phyloP scores from a whole-genome alignment of 345 rosid species.

The Linum tenue region DNA sequence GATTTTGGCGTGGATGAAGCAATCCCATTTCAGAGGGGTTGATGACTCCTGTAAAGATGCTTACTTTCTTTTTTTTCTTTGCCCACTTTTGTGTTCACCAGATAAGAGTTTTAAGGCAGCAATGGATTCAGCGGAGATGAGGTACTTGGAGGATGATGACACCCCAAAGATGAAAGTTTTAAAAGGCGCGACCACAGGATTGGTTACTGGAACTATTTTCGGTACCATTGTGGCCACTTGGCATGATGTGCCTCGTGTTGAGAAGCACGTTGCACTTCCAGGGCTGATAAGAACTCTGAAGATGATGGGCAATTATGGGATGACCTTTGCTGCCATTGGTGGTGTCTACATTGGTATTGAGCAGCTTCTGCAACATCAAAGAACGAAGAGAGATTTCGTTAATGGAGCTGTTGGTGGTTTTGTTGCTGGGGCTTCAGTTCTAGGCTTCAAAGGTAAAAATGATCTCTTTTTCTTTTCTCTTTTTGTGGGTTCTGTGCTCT shows the following conservation, averaged over 20 bases:
- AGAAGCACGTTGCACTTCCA: conserved; percentile 88
- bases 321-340: conserved; percentile 92
- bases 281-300: conserved; percentile 75
- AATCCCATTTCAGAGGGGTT: not conserved
- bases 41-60: not conserved
- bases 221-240: conserved; percentile 86
- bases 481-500: not conserved
- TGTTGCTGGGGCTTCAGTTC: conserved; percentile 80
- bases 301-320: conserved; percentile 90
- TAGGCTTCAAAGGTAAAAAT: conserved; percentile 70
- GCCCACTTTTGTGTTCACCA: conserved; percentile 5
- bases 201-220: conserved; percentile 73
- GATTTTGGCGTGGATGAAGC: not conserved
- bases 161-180: conserved; percentile 64
- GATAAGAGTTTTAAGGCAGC: conserved; percentile 15
- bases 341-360: conserved; percentile 98
- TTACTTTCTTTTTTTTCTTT: not conserved
- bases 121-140: conserved; percentile 75
- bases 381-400: conserved; percentile 76
- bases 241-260: conserved; percentile 96
- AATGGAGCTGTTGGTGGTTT: conserved; percentile 97
- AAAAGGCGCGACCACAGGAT: conserved; percentile 76
- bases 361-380: conserved; percentile 61
- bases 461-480: not conserved
- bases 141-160: conserved; percentile 82